A percentile compares a stretch with the other conserved stretches of the same genome.
These are phyloP conservation scores for Antarctomyces pellizariae DNA, from an alignment of 495 filamentous ascomycete genomes.

Conservation along the genomic window DNA sequence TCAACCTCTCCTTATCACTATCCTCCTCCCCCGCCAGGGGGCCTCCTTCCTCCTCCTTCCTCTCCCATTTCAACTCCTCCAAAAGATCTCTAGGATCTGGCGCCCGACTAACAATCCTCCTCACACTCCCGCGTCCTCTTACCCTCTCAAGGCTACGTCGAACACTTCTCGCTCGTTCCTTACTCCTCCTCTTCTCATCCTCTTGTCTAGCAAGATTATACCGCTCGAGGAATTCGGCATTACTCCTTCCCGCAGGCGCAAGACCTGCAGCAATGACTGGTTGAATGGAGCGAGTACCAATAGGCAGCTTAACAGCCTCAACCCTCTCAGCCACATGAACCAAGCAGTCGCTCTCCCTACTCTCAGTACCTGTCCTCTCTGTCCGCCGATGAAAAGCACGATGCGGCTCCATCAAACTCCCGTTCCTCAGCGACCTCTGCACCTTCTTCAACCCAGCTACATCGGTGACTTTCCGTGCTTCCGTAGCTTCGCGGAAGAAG, in stretches of 20 bases:
- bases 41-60: conserved; percentile 1
- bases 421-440: too few relatives aligned
- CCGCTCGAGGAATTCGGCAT: background rate
- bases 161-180: too few relatives aligned
- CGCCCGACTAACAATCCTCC: conserved; percentile 3
- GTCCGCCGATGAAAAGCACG: background rate
- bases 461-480: background rate
- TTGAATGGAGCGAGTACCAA: too few relatives aligned
- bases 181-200: too few relatives aligned
- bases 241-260: background rate
- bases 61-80: conserved; percentile 7
- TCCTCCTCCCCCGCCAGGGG: conserved; percentile 10
- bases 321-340: background rate
- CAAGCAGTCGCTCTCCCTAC: background rate
- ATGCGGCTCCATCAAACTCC: background rate
- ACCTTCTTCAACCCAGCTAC: too few relatives aligned
- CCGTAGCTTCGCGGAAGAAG: background rate
- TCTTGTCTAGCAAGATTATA: too few relatives aligned
- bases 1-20: background rate
- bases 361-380: background rate
- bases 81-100: conserved; percentile 1
- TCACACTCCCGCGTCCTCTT: too few relatives aligned
- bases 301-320: too few relatives aligned
- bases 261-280: too few relatives aligned
- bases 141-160: too few relatives aligned